Conservation (phyloP, 2,329 filamentous ascomycete genomes). For the Fusarium nematophilum region DNA sequence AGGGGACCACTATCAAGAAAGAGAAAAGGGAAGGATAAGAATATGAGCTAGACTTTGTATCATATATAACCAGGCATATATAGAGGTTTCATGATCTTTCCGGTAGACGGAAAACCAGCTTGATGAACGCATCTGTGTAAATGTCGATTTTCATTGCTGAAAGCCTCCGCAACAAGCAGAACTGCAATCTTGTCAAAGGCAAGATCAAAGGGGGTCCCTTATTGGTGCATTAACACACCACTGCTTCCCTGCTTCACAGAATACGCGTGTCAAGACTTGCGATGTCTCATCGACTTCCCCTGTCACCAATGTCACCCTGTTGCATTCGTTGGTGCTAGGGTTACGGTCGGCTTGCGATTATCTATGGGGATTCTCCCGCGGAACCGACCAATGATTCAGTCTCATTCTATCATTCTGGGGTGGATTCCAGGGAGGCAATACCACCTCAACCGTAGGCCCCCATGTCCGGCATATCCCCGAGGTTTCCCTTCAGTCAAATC, state of each 20-base stretch:
- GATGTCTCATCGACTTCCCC: constrained; percentile 2
- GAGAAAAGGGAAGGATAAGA: neutral
- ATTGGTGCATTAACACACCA: constrained; percentile 23
- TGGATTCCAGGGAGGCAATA: constrained; percentile 1
- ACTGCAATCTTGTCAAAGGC: too few relatives aligned
- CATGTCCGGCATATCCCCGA: neutral
- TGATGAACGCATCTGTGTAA: neutral
- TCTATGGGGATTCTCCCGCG: neutral
- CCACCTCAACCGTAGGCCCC: neutral
- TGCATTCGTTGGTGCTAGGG: constrained; percentile 18
- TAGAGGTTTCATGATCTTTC: neutral
- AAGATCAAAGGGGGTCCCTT: neutral
- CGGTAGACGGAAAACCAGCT: neutral
- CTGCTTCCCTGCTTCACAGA: neutral
- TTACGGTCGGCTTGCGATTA: neutral
- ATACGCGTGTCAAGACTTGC: constrained; percentile 9
- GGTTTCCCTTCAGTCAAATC: neutral
- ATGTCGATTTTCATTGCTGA: neutral
- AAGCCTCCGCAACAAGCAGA: neutral
- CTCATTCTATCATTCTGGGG: neutral
- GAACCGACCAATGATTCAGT: neutral
- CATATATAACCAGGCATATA: neutral
- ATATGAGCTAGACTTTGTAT: neutral
- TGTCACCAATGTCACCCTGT: neutral
- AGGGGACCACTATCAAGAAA: neutral